A percentile compares a stretch with the other conserved stretches of the same genome.
Evolutionary conservation across 257 asterid genomes (phyloP).

Genomic region (Solanum arcanum): DNA sequence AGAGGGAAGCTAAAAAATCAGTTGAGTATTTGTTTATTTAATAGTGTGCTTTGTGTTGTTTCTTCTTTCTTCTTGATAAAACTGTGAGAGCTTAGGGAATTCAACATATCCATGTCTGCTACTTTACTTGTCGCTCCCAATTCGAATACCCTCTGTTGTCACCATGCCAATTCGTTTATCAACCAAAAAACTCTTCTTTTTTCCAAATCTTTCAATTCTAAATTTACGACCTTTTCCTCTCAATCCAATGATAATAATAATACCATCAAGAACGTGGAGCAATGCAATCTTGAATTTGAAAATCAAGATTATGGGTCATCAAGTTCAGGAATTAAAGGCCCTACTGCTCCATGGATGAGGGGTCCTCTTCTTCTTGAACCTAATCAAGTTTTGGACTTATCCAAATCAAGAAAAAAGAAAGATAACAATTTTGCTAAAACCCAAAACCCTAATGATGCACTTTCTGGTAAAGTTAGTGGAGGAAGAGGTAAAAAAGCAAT

Average conservation of each 20-base stretch:
- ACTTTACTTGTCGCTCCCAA: slow-evolving; percentile 11
- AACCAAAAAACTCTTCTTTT: slow-evolving; percentile 6
- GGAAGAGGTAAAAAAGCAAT: slow-evolving; percentile 73
- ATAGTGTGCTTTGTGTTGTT: background rate
- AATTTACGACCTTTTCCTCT: slow-evolving; percentile 1
- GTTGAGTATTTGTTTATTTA: background rate
- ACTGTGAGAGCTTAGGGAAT: background rate
- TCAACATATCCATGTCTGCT: slow-evolving; percentile 25
- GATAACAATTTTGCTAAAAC: slow-evolving; percentile 10
- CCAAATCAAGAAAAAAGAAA: slow-evolving; percentile 24
- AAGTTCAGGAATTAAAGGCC: slow-evolving; percentile 41
- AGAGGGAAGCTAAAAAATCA: background rate
- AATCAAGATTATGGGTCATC: slow-evolving; percentile 11
- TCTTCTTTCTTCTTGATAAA: background rate
- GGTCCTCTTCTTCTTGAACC: slow-evolving; percentile 58
- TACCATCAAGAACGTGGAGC: background rate
- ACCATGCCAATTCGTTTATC: slow-evolving; percentile 15
- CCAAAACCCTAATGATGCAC: slow-evolving; percentile 27
- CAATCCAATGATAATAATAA: slow-evolving; percentile 3
- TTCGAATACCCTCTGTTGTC: slow-evolving; percentile 16
- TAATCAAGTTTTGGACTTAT: slow-evolving; percentile 37
- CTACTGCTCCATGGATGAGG: slow-evolving; percentile 95
- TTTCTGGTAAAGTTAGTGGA: slow-evolving; percentile 62
- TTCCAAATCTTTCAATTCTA: slow-evolving; percentile 6
- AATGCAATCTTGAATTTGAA: slow-evolving; percentile 6